Conservation (phyloP, 768 basidiomycete genomes). For the Amanita exitialis region DNA sequence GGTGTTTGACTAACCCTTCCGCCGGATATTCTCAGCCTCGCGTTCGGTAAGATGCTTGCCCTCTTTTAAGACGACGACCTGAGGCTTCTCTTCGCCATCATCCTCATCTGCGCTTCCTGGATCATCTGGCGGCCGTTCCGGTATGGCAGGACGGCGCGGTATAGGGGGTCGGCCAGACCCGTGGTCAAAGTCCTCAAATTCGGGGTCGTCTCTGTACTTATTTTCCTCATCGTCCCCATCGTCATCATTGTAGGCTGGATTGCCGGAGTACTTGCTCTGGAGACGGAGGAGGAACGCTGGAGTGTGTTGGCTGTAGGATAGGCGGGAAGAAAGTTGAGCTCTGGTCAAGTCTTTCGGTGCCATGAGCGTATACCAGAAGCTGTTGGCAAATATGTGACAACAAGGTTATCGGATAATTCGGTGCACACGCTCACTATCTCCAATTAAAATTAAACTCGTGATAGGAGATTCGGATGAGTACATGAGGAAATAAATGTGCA, state of each 20-base stretch:
- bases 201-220: conserved; percentile 9
- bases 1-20: conserved; percentile 43
- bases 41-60: conserved; percentile 78
- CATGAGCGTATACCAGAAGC: conserved; percentile 13
- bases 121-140: conserved; percentile 55
- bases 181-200: conserved; percentile 45
- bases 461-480: too few species aligned
- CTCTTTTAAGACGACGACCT: conserved; percentile 79
- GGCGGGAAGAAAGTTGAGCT: conserved; percentile 61
- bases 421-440: too few species aligned
- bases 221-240: conserved; percentile 28
- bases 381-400: neutral
- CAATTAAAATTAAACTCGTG: too few species aligned
- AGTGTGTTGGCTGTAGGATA: conserved; percentile 49
- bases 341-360: conserved; percentile 56
- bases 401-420: neutral
- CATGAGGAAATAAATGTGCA: too few species aligned
- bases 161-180: conserved; percentile 68
- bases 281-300: conserved; percentile 61
- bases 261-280: conserved; percentile 51
- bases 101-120: conserved; percentile 70
- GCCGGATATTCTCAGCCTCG: conserved; percentile 70
- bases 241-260: conserved; percentile 32
- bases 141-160: conserved; percentile 53
- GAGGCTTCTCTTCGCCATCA: conserved; percentile 70